Base-by-base conservation (phyloP, 2,329 filamentous ascomycete species). In the Ilyonectria destructans region DNA sequence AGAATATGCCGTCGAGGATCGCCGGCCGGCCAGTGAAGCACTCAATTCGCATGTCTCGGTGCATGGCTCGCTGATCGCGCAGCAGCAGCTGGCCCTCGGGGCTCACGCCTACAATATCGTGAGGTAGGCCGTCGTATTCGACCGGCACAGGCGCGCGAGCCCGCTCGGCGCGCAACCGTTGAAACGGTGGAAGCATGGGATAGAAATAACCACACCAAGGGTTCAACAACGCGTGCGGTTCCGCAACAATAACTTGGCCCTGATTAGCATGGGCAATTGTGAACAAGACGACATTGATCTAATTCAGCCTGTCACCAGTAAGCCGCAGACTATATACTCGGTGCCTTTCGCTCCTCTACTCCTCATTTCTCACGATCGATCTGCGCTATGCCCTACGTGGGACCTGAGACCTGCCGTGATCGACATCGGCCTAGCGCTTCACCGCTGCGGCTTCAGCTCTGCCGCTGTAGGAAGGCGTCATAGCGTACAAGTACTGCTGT, bases 171-270 rank as follows among this genome's bases (percentile, higher is more conserved):
- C 52, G 52, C n/a, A 23, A 37, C 52, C 23, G 52, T 19, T 19
- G 31, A 23, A 37, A 55, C n/a, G 52, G 31, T 23, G 52, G 52
- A n/a, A 55, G n/a, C 52, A 55, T 55, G 31, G 40, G 40, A 17
- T n/a, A 43, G 3, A n/a, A n/a, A 43, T 17, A n/a, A 17, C 12
- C 17, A 13, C 2, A 2, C 13, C 40, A 43, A 43, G 40, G 17
- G 17, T n/a, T 43, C 40, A 43, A 6, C 5, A 43, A n/a, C 6
- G 19, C 15, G 17, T 43, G 15, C 8, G 40, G 40, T 43, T 17
- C n/a, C 40, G 17, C 40, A n/a, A n/a, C 4, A 7, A 43, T 43
- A n/a, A n/a, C 2, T 43, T 6, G 6, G 40, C n/a, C 15, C 17
- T 17, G 15, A 8, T 8, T 19, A 17, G 15, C 8, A n/a, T 43